Evolutionary conservation across 2,329 filamentous ascomycete genomes (phyloP).

Genomic region (Aureobasidium sp.): DNA sequence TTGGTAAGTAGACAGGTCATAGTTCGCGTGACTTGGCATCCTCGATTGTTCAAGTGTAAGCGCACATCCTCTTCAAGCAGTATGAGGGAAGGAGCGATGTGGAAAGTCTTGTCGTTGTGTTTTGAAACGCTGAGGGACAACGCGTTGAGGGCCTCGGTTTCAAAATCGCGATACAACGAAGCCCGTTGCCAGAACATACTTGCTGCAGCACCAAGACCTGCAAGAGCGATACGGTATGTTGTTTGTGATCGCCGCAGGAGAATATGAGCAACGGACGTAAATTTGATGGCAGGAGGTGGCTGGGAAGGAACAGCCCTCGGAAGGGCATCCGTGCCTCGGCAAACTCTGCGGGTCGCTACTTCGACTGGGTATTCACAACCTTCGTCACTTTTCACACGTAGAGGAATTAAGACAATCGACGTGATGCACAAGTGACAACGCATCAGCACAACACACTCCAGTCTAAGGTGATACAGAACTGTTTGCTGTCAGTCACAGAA

Average conservation of each 20-base stretch:
- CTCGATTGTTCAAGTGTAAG: neutral
- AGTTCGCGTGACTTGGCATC: neutral
- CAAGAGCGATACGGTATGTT: neutral
- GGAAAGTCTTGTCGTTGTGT: conserved; percentile 1
- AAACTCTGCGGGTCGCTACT: neutral
- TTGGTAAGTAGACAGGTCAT: neutral
- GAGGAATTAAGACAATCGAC: neutral
- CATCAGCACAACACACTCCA: neutral
- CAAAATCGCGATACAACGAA: neutral
- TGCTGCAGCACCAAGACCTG: neutral
- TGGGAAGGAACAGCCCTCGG: neutral
- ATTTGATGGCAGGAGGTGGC: neutral
- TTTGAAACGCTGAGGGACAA: neutral
- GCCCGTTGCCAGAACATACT: neutral
- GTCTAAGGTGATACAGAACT: neutral
- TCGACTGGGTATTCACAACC: neutral
- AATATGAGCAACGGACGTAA: conserved; percentile 9
- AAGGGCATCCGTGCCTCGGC: conserved; percentile 13
- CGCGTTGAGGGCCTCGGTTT: neutral
- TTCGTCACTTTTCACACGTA: neutral
- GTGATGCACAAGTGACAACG: neutral
- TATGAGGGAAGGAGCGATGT: neutral
- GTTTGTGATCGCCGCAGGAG: neutral
- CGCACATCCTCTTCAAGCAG: neutral
- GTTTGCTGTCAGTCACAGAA: neutral